phyloP scores from a whole-genome alignment of 129 eudicot species.

The Tagetes erecta region DNA sequence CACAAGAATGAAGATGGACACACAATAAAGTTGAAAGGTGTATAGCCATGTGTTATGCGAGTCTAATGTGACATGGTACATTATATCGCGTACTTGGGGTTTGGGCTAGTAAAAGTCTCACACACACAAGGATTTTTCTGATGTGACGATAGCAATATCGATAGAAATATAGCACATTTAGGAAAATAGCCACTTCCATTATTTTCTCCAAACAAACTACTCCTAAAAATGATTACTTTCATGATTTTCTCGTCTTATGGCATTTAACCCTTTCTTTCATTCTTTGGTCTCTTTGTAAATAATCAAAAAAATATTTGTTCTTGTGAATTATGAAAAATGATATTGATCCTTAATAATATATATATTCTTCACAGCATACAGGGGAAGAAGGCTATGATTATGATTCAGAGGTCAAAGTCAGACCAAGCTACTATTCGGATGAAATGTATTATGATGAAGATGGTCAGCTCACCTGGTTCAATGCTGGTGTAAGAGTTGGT shows the following conservation, averaged over 20 bases:
- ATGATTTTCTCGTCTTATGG: neutral
- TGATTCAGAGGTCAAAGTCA: conserved; percentile 55
- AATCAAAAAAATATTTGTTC: neutral
- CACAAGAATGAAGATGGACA: neutral
- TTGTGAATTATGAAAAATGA: neutral
- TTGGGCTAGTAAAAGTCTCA: neutral
- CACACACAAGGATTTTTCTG: neutral
- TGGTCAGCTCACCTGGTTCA: conserved; percentile 90
- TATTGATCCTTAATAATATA: neutral
- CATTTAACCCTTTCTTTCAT: neutral
- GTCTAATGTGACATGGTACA: too few species aligned
- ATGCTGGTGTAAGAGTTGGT: too few species aligned
- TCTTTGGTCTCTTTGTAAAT: neutral
- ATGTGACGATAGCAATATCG: neutral
- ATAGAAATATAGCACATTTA: neutral
- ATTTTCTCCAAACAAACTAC: neutral
- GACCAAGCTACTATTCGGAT: conserved; percentile 55
- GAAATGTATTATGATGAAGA: conserved; percentile 78
- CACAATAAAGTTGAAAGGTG: neutral
- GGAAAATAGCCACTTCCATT: neutral
- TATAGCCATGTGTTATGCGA: neutral
- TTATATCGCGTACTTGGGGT: neutral
- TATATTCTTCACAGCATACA: conserved; percentile 41
- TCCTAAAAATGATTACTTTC: neutral
- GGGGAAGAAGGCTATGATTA: conserved; percentile 56